Conservation (phyloP, 2,329 filamentous ascomycete genomes). For the Trichoderma aggressivum region DNA sequence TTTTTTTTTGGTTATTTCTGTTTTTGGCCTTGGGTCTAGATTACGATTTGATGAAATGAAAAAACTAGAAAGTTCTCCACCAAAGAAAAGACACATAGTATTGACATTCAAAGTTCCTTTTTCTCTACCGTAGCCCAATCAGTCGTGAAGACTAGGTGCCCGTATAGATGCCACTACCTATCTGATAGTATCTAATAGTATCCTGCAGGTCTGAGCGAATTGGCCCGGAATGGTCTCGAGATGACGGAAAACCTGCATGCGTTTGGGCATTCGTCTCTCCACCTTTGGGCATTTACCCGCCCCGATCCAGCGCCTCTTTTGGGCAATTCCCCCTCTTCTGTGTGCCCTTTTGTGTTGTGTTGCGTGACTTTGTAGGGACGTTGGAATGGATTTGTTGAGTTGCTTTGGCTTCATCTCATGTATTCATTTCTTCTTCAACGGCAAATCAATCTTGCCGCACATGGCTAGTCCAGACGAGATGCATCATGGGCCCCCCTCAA, state of each 20-base stretch:
- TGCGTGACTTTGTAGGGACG: background rate
- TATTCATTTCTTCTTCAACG: background rate
- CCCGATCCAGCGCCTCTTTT: background rate
- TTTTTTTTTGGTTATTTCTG: background rate
- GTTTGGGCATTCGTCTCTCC: background rate
- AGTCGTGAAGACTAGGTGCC: background rate
- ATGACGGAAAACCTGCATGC: background rate
- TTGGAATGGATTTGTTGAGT: background rate
- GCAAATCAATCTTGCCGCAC: background rate
- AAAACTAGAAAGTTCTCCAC: slow-evolving; percentile 1
- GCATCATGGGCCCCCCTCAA: background rate
- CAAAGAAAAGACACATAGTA: background rate
- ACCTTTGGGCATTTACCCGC: background rate
- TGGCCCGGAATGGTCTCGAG: background rate
- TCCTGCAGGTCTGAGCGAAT: slow-evolving; percentile 4
- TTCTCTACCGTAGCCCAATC: background rate
- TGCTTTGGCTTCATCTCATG: background rate
- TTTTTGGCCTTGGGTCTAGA: background rate
- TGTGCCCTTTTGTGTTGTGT: background rate
- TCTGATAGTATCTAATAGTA: background rate
- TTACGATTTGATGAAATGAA: background rate
- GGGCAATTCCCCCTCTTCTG: background rate
- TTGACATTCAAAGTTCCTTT: background rate
- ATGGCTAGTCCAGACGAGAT: background rate
- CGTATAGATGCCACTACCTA: background rate